Evolutionary conservation across 2,329 filamentous ascomycete species (phyloP).

Genomic region (Samsoniella hepiali): DNA sequence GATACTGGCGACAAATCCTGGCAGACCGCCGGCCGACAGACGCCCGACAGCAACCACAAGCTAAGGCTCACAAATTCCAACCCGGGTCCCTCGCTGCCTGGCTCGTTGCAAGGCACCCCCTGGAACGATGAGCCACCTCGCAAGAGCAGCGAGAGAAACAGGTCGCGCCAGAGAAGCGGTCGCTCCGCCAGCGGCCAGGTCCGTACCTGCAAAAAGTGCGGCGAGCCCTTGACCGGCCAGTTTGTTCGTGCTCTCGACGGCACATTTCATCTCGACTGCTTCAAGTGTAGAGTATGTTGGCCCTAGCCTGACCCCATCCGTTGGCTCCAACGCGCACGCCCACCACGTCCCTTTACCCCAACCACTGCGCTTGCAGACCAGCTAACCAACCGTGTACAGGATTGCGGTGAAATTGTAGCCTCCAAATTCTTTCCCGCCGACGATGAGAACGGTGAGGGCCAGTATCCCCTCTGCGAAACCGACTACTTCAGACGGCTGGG

Average conservation of each 20-base stretch:
- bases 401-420: slow-evolving; percentile 94
- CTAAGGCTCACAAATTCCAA: slow-evolving; percentile 36
- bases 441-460: slow-evolving; percentile 76
- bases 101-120: slow-evolving; percentile 20
- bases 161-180: slow-evolving; percentile 52
- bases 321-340: background rate
- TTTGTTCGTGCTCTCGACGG: slow-evolving; percentile 92
- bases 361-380: background rate
- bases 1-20: slow-evolving; percentile 35
- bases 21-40: slow-evolving; percentile 37
- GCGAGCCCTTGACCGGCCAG: slow-evolving; percentile 83
- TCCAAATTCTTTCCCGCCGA: slow-evolving; percentile 99
- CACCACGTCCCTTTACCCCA: background rate
- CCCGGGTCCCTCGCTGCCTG: slow-evolving; percentile 29
- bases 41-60: slow-evolving; percentile 36
- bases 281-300: slow-evolving; percentile 82
- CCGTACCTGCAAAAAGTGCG: slow-evolving; percentile 81
- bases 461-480: slow-evolving; percentile 95
- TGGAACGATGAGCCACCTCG: slow-evolving; percentile 43
- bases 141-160: slow-evolving; percentile 55
- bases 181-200: slow-evolving; percentile 57
- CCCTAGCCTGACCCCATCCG: background rate
- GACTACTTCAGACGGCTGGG: slow-evolving; percentile 95
- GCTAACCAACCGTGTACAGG: slow-evolving; percentile 41
- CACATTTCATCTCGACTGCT: slow-evolving; percentile 96